Evolutionary conservation across 495 filamentous ascomycete species (phyloP).

Genomic region (Cercophora newfieldiana): DNA sequence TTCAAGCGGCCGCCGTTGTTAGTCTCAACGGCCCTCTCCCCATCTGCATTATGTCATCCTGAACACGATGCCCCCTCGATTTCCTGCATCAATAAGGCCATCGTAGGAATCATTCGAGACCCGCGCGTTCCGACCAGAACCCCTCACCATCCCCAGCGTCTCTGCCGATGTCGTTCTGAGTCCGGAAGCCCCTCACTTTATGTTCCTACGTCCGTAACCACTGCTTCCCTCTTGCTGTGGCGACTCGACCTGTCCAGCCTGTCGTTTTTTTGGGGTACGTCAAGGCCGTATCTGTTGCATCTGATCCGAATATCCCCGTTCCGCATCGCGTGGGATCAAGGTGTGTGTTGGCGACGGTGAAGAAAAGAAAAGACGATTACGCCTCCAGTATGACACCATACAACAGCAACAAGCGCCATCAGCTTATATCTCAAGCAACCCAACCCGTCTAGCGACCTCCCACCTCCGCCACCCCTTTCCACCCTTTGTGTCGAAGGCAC

Average conservation of each 20-base stretch:
- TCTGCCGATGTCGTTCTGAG: not conserved
- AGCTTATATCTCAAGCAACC: not conserved
- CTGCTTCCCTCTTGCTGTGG: not conserved
- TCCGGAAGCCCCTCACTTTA: not conserved
- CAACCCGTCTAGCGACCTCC: not conserved
- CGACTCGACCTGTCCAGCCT: not conserved
- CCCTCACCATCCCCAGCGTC: not conserved
- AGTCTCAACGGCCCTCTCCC: not conserved
- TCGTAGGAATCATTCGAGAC: not conserved
- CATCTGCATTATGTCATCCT: not conserved
- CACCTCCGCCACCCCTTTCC: not conserved
- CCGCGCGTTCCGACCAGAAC: not conserved
- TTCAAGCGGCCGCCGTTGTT: not conserved
- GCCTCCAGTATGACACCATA: not conserved
- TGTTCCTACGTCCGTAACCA: not conserved
- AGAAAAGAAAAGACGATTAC: not conserved
- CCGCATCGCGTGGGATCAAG: not conserved
- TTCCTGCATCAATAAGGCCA: not conserved
- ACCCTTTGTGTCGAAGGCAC: not conserved
- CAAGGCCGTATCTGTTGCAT: not conserved
- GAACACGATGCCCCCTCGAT: not conserved
- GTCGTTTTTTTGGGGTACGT: not conserved
- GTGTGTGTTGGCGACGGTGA: not conserved
- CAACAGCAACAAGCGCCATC: not conserved
- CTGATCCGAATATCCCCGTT: not conserved